Evolutionary conservation across 768 basidiomycete species (phyloP).

Genomic region (Pleurotus djamor): DNA sequence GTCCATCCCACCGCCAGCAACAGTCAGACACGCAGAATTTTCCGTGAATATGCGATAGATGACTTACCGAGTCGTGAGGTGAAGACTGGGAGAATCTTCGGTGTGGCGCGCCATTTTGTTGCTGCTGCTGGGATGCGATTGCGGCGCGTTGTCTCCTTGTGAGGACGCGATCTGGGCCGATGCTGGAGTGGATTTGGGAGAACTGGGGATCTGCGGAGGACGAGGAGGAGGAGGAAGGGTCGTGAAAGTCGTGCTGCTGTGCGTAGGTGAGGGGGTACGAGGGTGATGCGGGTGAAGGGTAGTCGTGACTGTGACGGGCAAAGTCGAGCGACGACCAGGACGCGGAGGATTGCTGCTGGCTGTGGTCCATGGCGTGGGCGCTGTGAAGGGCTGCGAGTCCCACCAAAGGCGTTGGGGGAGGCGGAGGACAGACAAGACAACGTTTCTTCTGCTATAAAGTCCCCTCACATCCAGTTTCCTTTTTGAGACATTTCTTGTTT

Average conservation of each 20-base stretch:
- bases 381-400: no score
- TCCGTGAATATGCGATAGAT: not conserved
- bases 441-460: no score
- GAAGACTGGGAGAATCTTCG: slow-evolving; percentile 6
- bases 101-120: not conserved
- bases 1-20: not conserved
- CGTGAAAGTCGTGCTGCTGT: not conserved
- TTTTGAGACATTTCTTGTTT: not conserved
- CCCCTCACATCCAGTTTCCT: not conserved
- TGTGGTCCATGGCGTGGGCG: slow-evolving; percentile 1
- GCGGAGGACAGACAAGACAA: no score
- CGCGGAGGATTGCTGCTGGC: not conserved
- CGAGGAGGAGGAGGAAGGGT: not conserved
- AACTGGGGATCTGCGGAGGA: slow-evolving; percentile 16
- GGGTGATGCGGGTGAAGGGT: slow-evolving; percentile 7
- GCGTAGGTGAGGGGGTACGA: slow-evolving; percentile 1
- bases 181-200: slow-evolving; percentile 45
- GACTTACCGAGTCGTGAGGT: not conserved
- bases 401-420: no score
- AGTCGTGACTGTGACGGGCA: slow-evolving; percentile 4
- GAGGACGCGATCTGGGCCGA: slow-evolving; percentile 48
- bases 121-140: slow-evolving; percentile 18
- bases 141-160: slow-evolving; percentile 41
- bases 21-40: not conserved
- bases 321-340: slow-evolving; percentile 1